Base-by-base conservation (phyloP, 1,284 basidiomycete genomes). In the Ceratobasidium theobromae region DNA sequence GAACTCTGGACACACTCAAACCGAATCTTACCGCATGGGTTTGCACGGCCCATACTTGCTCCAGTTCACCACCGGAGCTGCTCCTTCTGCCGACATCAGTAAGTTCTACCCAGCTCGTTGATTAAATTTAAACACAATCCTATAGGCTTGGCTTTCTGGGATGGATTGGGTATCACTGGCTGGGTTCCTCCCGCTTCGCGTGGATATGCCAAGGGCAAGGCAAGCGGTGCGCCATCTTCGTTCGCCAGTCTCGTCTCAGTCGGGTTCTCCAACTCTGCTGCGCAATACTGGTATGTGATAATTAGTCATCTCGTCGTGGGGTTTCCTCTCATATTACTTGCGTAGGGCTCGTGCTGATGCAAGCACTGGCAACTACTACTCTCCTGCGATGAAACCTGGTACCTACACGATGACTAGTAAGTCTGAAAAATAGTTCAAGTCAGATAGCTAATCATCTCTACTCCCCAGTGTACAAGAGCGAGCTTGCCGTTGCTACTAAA, bases 341-440 rank as follows among this genome's bases (percentile, higher is more conserved):
- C 48, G 1, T 27, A 64, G 58, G 58, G 57, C 64, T 41, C 49
- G 75, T 25, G 73, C 76, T 4, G 48, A 64, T 3, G 71, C 74
- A 65, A 78, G 76, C 48, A n/a, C n/a, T n/a, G 80, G 79, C 48
- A 73, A 75, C 38, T 82, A 80, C 74, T 77, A 76, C 14, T 76
- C 79, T 23, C 78, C 77, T 14, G 70, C 75, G 66, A 80, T 82
- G 77, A 81, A 80, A 65, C 80, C 81, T n/a, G 81, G 81, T 25
- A 79, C 77, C 0, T 79, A 79, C 67, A 78, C 78, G 9, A 78
- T 75, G 21, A 80, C 79, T 2, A 64, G 58, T 64, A 43, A 3
- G 48, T 41, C 14, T 16, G 25, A n/a, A 12, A 14, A 35, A 21
- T 58, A 25, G 18, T 28, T 12, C 8, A 23, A 23, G 16, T 18